phyloP scores from a whole-genome alignment of 2,329 filamentous ascomycete genomes.

The Diaporthe citriasiana region DNA sequence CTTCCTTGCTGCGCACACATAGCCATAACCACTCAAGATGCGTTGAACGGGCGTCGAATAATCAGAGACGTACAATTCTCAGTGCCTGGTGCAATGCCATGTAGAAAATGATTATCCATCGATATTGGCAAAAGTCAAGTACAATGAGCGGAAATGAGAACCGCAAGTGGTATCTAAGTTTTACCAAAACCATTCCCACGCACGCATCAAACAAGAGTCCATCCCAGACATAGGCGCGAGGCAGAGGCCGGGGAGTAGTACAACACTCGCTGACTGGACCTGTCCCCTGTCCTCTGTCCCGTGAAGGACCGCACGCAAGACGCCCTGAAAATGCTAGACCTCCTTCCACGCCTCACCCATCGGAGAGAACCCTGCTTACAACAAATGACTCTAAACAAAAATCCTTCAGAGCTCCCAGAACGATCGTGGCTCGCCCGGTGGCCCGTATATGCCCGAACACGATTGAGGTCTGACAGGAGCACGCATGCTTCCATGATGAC shows the following conservation, averaged over 20 bases:
- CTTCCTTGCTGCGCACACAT: neutral
- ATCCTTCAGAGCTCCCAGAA: slow-evolving; percentile 31
- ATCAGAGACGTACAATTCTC: neutral
- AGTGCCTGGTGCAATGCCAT: neutral
- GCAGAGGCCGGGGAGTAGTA: neutral
- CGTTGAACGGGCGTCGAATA: neutral
- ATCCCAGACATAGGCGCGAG: slow-evolving; percentile 7
- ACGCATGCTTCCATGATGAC: slow-evolving; percentile 25
- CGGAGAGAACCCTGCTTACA: slow-evolving; percentile 12
- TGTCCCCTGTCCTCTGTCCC: slow-evolving; percentile 1
- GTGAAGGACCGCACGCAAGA: slow-evolving; percentile 28
- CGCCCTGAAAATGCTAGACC: slow-evolving; percentile 38
- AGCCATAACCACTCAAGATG: too few relatives aligned
- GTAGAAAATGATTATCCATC: slow-evolving; percentile 12
- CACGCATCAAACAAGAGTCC: slow-evolving; percentile 15
- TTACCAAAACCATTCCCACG: slow-evolving; percentile 19
- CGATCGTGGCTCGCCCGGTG: slow-evolving; percentile 25
- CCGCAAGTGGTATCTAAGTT: slow-evolving; percentile 38
- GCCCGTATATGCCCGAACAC: slow-evolving; percentile 27
- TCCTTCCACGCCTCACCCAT: neutral
- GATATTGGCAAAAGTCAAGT: slow-evolving; percentile 31
- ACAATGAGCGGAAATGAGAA: slow-evolving; percentile 26
- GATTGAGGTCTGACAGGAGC: slow-evolving; percentile 13
- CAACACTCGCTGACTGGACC: slow-evolving; percentile 3
- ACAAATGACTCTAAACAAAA: slow-evolving; percentile 18